A percentile compares a stretch with the other conserved stretches of the same genome.
Conservation (phyloP, 139 green algal genomes). For the Deuterostichococcus epilithicus region DNA sequence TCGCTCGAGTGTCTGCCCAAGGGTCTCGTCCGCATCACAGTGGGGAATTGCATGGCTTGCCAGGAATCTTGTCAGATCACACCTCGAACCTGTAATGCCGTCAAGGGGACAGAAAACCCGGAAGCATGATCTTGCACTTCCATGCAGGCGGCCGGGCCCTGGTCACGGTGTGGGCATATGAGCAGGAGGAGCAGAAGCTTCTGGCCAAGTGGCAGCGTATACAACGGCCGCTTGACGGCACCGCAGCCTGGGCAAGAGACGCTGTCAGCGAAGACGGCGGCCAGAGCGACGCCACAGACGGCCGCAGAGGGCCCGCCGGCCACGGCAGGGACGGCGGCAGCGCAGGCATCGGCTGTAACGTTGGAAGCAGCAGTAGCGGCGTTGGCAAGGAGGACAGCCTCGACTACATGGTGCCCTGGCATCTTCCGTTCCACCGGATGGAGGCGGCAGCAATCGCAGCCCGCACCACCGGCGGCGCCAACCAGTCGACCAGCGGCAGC, state of each 20-base stretch:
- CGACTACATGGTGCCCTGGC: constrained; percentile 97
- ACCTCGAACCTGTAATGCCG: too few species aligned
- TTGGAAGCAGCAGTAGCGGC: constrained; percentile 1
- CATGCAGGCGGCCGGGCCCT: constrained; percentile 56
- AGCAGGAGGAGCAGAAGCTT: constrained; percentile 89
- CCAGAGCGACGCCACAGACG: not conserved
- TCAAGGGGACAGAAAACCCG: too few species aligned
- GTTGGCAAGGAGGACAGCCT: constrained; percentile 3
- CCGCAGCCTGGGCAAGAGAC: not conserved
- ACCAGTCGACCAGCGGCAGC: too few species aligned
- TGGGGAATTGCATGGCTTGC: too few species aligned
- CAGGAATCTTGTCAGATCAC: too few species aligned
- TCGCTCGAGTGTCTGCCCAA: too few species aligned
- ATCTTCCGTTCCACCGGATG: constrained; percentile 85
- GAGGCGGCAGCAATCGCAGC: constrained; percentile 38
- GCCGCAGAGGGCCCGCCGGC: not conserved
- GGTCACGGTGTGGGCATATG: constrained; percentile 88
- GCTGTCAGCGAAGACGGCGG: not conserved
- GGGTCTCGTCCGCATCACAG: too few species aligned
- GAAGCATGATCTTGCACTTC: too few species aligned
- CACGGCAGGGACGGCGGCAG: not conserved
- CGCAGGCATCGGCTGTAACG: not conserved
- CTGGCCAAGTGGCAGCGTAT: constrained; percentile 82
- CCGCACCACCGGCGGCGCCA: not conserved
- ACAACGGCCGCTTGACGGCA: not conserved